phyloP scores from a whole-genome alignment of 192 early-diverging fungal species.

The Umbelopsis vinacea region DNA sequence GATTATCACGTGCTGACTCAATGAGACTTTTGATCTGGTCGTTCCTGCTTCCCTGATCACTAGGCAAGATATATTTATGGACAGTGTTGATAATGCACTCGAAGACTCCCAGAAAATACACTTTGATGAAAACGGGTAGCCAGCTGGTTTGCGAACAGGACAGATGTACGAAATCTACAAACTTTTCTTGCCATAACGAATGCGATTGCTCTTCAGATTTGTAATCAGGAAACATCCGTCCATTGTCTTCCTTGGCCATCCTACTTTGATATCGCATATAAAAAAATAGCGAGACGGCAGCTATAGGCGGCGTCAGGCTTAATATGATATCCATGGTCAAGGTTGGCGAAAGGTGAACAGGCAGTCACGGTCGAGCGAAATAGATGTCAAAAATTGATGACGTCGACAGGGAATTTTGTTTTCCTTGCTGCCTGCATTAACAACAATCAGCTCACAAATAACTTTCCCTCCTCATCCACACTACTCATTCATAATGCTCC shows the following conservation, averaged over 20 bases:
- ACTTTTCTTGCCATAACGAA: background rate
- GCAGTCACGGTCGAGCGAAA: background rate
- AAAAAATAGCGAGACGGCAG: background rate
- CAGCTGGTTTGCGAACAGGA: background rate
- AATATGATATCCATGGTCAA: background rate
- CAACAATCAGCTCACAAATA: slow-evolving; percentile 3
- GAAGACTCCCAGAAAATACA: slow-evolving; percentile 1
- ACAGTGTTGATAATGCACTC: background rate
- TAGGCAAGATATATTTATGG: background rate
- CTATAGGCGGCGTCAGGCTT: slow-evolving; percentile 1
- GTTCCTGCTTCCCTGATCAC: background rate
- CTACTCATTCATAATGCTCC: slow-evolving; percentile 37
- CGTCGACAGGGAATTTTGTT: slow-evolving; percentile 16
- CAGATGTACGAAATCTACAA: slow-evolving; percentile 1
- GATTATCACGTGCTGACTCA: background rate
- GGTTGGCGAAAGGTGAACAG: background rate
- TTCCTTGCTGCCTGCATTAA: slow-evolving; percentile 23
- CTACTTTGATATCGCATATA: slow-evolving; percentile 3
- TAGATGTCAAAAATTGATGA: background rate
- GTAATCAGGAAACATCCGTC: background rate
- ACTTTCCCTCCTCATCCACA: slow-evolving; percentile 25
- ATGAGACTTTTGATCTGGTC: background rate
- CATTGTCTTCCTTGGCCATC: background rate
- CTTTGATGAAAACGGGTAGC: background rate
- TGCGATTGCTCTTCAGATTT: background rate